phyloP scores from a whole-genome alignment of 768 basidiomycete species.

The Albatrellus ellisii region DNA sequence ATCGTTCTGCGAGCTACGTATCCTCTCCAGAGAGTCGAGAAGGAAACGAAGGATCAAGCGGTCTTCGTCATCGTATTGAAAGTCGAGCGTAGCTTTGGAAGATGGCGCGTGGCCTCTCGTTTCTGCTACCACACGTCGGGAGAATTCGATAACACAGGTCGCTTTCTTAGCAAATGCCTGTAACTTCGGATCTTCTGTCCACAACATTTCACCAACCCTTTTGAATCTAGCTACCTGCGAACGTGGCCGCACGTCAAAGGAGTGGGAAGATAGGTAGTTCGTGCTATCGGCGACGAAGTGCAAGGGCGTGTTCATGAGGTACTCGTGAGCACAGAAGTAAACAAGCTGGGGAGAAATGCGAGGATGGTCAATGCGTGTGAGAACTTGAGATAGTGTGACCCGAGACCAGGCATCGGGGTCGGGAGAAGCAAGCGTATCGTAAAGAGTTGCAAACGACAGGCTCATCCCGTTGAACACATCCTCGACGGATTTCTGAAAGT shows the following conservation, averaged over 20 bases:
- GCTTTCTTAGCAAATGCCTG: slow-evolving; percentile 40
- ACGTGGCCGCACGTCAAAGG: slow-evolving; percentile 51
- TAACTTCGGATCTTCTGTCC: slow-evolving; percentile 26
- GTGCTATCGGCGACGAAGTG: slow-evolving; percentile 39
- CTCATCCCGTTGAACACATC: slow-evolving; percentile 21
- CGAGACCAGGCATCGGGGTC: slow-evolving; percentile 39
- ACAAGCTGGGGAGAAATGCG: no score
- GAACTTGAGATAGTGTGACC: slow-evolving; percentile 42
- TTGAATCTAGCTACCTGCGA: slow-evolving; percentile 39
- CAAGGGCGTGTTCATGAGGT: slow-evolving; percentile 39
- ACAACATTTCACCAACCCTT: slow-evolving; percentile 35
- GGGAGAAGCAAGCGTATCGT: slow-evolving; percentile 30
- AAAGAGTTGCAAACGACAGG: slow-evolving; percentile 21
- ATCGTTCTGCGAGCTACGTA: slow-evolving; percentile 40
- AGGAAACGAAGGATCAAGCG: slow-evolving; percentile 46
- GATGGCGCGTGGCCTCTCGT: slow-evolving; percentile 17
- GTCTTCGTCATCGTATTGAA: slow-evolving; percentile 41
- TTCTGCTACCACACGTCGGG: not conserved
- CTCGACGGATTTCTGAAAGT: slow-evolving; percentile 37
- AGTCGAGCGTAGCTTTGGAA: slow-evolving; percentile 17
- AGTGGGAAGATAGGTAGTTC: slow-evolving; percentile 33
- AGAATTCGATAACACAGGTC: slow-evolving; percentile 22
- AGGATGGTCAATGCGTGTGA: slow-evolving; percentile 34
- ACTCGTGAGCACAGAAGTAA: slow-evolving; percentile 58
- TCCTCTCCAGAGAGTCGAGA: slow-evolving; percentile 34